Conservation (phyloP, 2,329 filamentous ascomycete species). For the Macrophomina tecta region DNA sequence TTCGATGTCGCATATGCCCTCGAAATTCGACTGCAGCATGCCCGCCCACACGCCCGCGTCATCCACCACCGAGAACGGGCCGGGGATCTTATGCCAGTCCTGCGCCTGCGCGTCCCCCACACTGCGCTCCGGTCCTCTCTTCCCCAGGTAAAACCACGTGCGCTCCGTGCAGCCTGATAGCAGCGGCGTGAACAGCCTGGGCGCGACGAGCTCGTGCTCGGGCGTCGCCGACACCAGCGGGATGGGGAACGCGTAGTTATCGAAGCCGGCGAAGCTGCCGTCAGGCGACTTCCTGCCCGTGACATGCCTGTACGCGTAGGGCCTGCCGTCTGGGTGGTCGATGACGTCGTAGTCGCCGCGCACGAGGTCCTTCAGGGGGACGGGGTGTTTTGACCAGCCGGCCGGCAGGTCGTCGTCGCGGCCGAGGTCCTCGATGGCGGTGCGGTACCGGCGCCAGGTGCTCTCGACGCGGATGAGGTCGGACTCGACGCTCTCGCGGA, state of each 20-base stretch:
- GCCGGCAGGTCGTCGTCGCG: background rate
- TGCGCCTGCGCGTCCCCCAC: conserved; percentile 2
- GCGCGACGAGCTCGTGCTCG: background rate
- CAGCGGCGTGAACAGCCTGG: conserved; percentile 7
- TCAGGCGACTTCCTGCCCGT: background rate
- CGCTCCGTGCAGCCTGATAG: conserved; percentile 10
- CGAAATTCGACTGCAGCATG: conserved; percentile 18
- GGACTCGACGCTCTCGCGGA: conserved; percentile 22
- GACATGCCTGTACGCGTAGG: conserved; percentile 1
- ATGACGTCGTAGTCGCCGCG: conserved; percentile 12
- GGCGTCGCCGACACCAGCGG: background rate
- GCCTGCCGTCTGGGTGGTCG: conserved; percentile 12
- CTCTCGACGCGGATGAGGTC: conserved; percentile 17
- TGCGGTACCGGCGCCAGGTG: conserved; percentile 21
- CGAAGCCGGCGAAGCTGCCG: background rate
- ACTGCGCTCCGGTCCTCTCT: background rate
- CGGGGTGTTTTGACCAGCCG: background rate
- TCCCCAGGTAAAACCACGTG: conserved; percentile 7
- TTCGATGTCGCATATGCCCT: conserved; percentile 1
- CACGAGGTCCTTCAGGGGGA: conserved; percentile 6
- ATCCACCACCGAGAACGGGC: conserved; percentile 19
- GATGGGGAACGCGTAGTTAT: conserved; percentile 10
- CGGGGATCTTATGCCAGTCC: background rate
- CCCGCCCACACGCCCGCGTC: background rate
- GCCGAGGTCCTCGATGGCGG: conserved; percentile 7